Base-by-base conservation (phyloP, 2,329 filamentous ascomycete species). In the Xylariaceae sp. region DNA sequence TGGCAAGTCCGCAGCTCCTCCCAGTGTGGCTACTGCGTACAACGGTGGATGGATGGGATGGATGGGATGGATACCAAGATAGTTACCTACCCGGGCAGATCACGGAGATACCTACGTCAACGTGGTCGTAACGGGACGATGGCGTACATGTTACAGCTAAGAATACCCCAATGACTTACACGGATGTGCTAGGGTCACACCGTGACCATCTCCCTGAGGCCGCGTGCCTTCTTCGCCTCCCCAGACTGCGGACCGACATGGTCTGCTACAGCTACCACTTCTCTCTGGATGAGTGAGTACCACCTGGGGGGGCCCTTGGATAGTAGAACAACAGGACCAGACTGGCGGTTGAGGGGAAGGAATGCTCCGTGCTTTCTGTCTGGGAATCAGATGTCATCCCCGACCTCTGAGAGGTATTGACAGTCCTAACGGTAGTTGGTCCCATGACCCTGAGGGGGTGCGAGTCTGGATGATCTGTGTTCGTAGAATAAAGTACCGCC, bases 131-230 rank as follows among this genome's bases (percentile, higher is more conserved):
- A 26, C 29, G 30, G 7, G 43, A 46, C 19, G 44, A 9, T 7
- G 8, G 44, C 35, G 44, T 47, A 35, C 44, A 26, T 6, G n/a
- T 9, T 26, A 42, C 26, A 44, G 27, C 19, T 49, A 39, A 34
- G 30, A 19, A n/a, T 45, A 50, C 46, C 41, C 41, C n/a, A n/a
- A 47, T 31, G 29, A 47, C 34, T 35, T 40, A 50, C 32, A 47
- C 19, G 27, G 35, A 29, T 31, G 12, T 46, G 19, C n/a, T 53
- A 50, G 26, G n/a, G 8, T 29, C 55, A 54, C 51, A 39, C 51
- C 44, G 12, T 34, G 30, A n/a, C 31, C 43, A 57, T 41, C 34
- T 32, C 35, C 8, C 35, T 6, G 35, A 9, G 46, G 26, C 29
- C 11, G n/a, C 9, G 26, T 26, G 19, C 12, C 12, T 26, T 47